Percentiles rank a stretch among this genome's conserved stretches.
phyloP scores from a whole-genome alignment of 1,284 basidiomycete species.

The Cryptococcus sp. region DNA sequence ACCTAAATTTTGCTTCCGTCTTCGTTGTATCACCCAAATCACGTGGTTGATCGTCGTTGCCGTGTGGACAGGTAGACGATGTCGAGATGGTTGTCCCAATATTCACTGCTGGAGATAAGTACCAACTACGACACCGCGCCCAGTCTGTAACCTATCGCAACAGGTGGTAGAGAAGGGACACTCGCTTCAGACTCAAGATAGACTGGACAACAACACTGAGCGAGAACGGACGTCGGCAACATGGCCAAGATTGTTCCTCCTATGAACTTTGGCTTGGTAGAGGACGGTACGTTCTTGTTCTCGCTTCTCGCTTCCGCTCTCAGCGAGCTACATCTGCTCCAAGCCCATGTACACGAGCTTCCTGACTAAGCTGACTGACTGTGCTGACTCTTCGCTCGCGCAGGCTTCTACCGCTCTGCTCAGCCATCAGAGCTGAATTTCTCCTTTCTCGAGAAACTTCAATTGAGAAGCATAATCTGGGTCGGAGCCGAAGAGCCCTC shows the following conservation, averaged over 20 bases:
- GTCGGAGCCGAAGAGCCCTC: conserved; percentile 60
- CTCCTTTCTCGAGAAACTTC: conserved; percentile 58
- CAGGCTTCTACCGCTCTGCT: conserved; percentile 57
- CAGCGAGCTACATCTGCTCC: background rate
- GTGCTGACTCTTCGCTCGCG: background rate
- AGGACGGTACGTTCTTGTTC: conserved; percentile 49
- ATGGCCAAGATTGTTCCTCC: conserved; percentile 57
- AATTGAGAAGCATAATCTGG: conserved; percentile 58
- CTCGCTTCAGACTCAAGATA: too few species aligned
- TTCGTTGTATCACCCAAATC: too few species aligned
- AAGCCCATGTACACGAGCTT: too few species aligned
- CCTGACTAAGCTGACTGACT: conserved; percentile 7
- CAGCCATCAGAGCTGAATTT: conserved; percentile 60
- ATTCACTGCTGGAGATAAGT: too few species aligned
- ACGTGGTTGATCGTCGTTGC: too few species aligned
- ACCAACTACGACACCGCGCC: too few species aligned
- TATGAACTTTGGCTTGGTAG: conserved; percentile 59
- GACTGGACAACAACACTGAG: too few species aligned
- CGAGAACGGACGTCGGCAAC: background rate
- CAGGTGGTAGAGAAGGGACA: too few species aligned
- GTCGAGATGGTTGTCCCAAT: too few species aligned
- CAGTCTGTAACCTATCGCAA: too few species aligned
- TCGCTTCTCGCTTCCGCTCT: background rate
- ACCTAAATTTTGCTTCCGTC: conserved; percentile 19
- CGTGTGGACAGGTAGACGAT: too few species aligned